phyloP scores from a whole-genome alignment of 2,329 filamentous ascomycete species.

The Arthrobotrys sphaeroides region DNA sequence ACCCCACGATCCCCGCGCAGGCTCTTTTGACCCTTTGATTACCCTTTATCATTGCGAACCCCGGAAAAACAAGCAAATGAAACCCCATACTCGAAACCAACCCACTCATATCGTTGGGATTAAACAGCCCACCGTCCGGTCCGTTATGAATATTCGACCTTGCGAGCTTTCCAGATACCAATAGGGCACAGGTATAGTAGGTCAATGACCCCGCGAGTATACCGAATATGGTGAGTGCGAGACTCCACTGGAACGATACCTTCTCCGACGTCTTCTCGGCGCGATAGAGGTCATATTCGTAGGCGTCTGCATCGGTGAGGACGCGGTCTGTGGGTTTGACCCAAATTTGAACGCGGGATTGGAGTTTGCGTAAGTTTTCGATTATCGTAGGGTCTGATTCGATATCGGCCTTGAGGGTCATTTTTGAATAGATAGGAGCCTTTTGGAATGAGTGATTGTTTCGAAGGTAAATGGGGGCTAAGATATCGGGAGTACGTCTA shows the following conservation, averaged over 20 bases:
- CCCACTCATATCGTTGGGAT: background rate
- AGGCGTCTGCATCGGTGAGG: slow-evolving; percentile 47
- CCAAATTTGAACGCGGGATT: slow-evolving; percentile 46
- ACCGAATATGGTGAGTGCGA: slow-evolving; percentile 22
- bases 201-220: slow-evolving; percentile 3
- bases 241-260: slow-evolving; percentile 32
- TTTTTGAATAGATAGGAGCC: background rate
- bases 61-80: slow-evolving; percentile 32
- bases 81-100: slow-evolving; percentile 25
- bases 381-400: slow-evolving; percentile 30
- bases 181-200: slow-evolving; percentile 32
- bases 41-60: slow-evolving; percentile 5
- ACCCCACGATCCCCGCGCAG: slow-evolving; percentile 8
- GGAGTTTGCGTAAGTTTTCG: slow-evolving; percentile 40
- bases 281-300: slow-evolving; percentile 41
- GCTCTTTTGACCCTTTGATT: slow-evolving; percentile 7
- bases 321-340: slow-evolving; percentile 46
- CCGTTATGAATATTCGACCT: background rate
- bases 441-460: no score
- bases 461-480: background rate
- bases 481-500: no score
- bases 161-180: slow-evolving; percentile 14
- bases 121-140: background rate
- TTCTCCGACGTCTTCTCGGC: slow-evolving; percentile 20
- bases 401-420: background rate